Percentiles rank a stretch among this genome's conserved stretches.
These are phyloP conservation scores for Zalaria obscura DNA, from an alignment of 2,329 filamentous ascomycete genomes.

Conservation along the genomic window DNA sequence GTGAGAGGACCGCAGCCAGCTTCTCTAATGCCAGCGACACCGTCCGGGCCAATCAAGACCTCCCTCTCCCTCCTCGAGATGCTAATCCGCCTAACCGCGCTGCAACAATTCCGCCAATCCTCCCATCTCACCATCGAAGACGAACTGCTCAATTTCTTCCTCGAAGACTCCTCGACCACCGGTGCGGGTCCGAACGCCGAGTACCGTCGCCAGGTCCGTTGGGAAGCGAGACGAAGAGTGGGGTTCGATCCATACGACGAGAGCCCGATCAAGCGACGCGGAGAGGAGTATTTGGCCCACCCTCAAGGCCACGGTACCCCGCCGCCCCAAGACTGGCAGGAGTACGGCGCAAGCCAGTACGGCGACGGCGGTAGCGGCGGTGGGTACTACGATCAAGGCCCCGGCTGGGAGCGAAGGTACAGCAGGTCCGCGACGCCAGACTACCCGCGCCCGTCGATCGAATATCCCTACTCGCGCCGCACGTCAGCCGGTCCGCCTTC, in stretches of 20 bases:
- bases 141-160: slow-evolving; percentile 77
- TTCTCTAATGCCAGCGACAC: slow-evolving; percentile 22
- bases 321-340: neutral
- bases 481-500: slow-evolving; percentile 5
- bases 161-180: slow-evolving; percentile 53
- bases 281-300: slow-evolving; percentile 49
- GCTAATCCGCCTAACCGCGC: slow-evolving; percentile 67
- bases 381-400: neutral
- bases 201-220: slow-evolving; percentile 43
- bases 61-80: slow-evolving; percentile 77
- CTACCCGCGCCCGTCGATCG: neutral
- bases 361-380: neutral
- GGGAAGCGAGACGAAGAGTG: slow-evolving; percentile 46
- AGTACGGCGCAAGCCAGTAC: neutral
- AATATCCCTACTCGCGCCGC: neutral
- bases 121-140: slow-evolving; percentile 84
- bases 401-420: neutral
- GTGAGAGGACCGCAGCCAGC: slow-evolving; percentile 6
- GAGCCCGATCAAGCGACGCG: slow-evolving; percentile 49
- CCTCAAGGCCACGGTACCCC: slow-evolving; percentile 8
- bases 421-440: neutral
- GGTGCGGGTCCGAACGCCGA: slow-evolving; percentile 50
- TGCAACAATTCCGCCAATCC: slow-evolving; percentile 84
- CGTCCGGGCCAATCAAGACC: slow-evolving; percentile 36
- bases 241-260: slow-evolving; percentile 63